Evolutionary conservation across 2,329 filamentous ascomycete genomes (phyloP), one percentile per base, ranked within the genome.

Genomic region (Calonectria pseudoturangicola): DNA sequence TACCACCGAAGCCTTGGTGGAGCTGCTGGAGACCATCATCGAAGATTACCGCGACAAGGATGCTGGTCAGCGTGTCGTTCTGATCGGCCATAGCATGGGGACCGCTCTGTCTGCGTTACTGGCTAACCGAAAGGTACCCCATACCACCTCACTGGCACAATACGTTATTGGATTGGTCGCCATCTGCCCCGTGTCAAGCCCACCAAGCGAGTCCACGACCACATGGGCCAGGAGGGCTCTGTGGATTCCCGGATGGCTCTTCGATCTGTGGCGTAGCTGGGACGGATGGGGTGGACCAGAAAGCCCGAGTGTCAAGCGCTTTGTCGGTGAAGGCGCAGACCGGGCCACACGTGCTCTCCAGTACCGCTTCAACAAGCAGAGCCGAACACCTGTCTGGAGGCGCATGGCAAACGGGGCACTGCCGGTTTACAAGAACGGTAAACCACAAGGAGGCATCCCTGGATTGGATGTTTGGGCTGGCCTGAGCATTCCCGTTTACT

Each of bases 61-160:
- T 43, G 85, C 88, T 21, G 87, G 86, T 1, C 95, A 98, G 82
- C 90, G 92, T 4, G 89, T 98, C 16, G 89, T 98, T 25, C 83
- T 98, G 36, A 91, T 98, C 72, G 95, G 93, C 1, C 97, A 99
- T 81, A 98, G 95, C 82, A 93, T 98, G 91, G 97, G 97, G 8
- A 95, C 94, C 71, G 94, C 94, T 3, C 86, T 98, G 25, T 91
- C 93, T 7, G 92, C 94, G 30, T 86, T 93, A 18, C 86, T 98
- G 65, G 93, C 95, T 12, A 86, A 83, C 77, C 81, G 74, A 2
- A 77, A 77, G 16, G 50, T 77, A 25, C 84, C 88, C 1, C 85
- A 92, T 71, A 86, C 83, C 27, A 86, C 87, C 30, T 82, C 86
- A 1, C 79, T 95, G n/a, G 87, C 90, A 39, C 83, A 92, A 12